Evolutionary conservation across 1,284 basidiomycete species (phyloP).

Genomic region (Leccinum huronense): DNA sequence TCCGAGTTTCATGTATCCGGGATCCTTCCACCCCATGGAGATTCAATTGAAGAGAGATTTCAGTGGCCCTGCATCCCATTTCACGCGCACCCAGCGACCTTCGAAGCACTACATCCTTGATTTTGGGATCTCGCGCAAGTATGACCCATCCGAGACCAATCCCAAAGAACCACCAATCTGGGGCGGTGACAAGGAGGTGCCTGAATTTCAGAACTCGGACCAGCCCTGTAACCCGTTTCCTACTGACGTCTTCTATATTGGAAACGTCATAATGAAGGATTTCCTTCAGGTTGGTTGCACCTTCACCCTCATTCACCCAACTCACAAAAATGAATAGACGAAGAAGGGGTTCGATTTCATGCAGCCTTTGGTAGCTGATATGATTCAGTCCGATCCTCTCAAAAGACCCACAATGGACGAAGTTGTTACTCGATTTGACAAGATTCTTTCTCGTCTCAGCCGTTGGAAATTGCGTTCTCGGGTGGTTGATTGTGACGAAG

Average conservation of each 20-base stretch:
- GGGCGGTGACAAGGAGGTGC: constrained; percentile 27
- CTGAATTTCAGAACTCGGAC: constrained; percentile 23
- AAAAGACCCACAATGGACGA: not conserved
- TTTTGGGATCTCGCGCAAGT: not conserved
- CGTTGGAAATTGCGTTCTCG: not conserved
- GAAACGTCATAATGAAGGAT: constrained; percentile 31
- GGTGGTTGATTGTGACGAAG: not conserved
- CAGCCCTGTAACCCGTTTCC: constrained; percentile 35
- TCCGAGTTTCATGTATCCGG: not conserved
- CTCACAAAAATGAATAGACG: not conserved
- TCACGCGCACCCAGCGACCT: not conserved
- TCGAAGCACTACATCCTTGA: not conserved
- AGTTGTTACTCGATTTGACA: not conserved
- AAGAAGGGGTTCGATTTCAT: constrained; percentile 4
- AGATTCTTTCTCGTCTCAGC: not conserved
- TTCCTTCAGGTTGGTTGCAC: constrained; percentile 31
- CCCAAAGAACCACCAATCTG: constrained; percentile 8
- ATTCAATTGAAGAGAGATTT: not conserved
- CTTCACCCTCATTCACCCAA: no score
- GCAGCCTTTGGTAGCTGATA: not conserved
- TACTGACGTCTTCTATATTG: constrained; percentile 39
- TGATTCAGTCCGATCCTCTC: not conserved
- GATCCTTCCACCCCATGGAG: not conserved
- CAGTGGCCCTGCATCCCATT: not conserved
- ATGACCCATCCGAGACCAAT: not conserved